A percentile compares a stretch with the other conserved stretches of the same genome.
Evolutionary conservation across 495 filamentous ascomycete genomes (phyloP).

Genomic region (Hypoxylon fragiforme): DNA sequence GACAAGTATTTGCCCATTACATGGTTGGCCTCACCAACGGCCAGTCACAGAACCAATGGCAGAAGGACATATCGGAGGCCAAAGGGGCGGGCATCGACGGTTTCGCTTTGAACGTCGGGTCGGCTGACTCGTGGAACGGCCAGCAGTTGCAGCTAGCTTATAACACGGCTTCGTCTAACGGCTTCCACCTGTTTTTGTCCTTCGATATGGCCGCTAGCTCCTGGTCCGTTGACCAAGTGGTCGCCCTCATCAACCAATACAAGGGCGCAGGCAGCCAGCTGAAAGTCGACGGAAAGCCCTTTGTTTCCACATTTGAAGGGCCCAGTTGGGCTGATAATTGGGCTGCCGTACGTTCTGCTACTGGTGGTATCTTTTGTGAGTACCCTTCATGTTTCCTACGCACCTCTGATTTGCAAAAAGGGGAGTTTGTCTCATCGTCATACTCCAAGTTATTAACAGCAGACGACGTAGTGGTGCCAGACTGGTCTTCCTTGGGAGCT

Average conservation of each 20-base stretch:
- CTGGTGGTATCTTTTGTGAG: slow-evolving; percentile 52
- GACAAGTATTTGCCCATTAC: slow-evolving; percentile 53
- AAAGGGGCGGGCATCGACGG: slow-evolving; percentile 68
- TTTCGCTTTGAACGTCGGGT: slow-evolving; percentile 71
- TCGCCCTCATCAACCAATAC: slow-evolving; percentile 60
- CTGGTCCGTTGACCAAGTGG: slow-evolving; percentile 61
- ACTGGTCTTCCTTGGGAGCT: slow-evolving; percentile 64
- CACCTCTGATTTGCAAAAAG: neutral
- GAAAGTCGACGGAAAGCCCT: slow-evolving; percentile 56
- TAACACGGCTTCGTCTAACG: slow-evolving; percentile 53
- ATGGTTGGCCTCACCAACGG: slow-evolving; percentile 52
- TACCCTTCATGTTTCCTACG: neutral
- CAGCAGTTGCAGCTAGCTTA: slow-evolving; percentile 57
- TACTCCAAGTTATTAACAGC: slow-evolving; percentile 1
- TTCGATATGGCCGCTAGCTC: slow-evolving; percentile 63
- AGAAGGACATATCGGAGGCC: slow-evolving; percentile 61
- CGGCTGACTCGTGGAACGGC: slow-evolving; percentile 54
- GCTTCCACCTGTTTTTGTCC: slow-evolving; percentile 69
- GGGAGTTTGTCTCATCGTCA: neutral
- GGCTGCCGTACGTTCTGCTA: slow-evolving; percentile 56
- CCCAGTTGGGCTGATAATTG: slow-evolving; percentile 59
- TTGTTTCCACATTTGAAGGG: slow-evolving; percentile 78
- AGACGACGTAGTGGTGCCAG: slow-evolving; percentile 53
- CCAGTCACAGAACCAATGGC: slow-evolving; percentile 56
- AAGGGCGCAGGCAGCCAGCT: slow-evolving; percentile 56